Percentiles rank a stretch among this genome's conserved stretches.
phyloP scores from a whole-genome alignment of 2,329 filamentous ascomycete species.

The Byssothecium circinans region DNA sequence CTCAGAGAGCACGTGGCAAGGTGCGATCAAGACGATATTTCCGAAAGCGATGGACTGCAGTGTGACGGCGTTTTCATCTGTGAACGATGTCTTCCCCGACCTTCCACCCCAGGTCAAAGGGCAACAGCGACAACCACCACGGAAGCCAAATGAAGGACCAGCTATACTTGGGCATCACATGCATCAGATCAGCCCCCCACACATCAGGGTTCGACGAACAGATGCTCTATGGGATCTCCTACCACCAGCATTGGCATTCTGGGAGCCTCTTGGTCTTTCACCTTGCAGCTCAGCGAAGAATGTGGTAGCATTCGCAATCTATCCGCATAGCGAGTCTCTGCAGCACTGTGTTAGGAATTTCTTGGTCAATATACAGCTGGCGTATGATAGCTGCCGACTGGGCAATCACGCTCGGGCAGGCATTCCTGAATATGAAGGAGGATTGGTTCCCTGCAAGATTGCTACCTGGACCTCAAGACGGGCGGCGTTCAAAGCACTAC shows the following conservation, averaged over 20 bases:
- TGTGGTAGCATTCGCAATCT: slow-evolving; percentile 69
- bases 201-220: slow-evolving; percentile 70
- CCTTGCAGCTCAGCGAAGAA: slow-evolving; percentile 73
- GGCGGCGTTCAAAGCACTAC: slow-evolving; percentile 32
- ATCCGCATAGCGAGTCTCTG: slow-evolving; percentile 67
- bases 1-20: slow-evolving; percentile 26
- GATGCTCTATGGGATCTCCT: slow-evolving; percentile 72
- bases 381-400: slow-evolving; percentile 74
- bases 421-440: slow-evolving; percentile 41
- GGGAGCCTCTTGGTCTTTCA: slow-evolving; percentile 76
- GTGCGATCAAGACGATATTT: slow-evolving; percentile 32
- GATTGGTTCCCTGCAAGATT: slow-evolving; percentile 36
- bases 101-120: slow-evolving; percentile 36
- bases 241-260: slow-evolving; percentile 74
- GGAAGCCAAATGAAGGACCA: slow-evolving; percentile 34
- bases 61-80: slow-evolving; percentile 27
- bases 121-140: slow-evolving; percentile 36
- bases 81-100: slow-evolving; percentile 53
- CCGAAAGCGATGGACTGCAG: slow-evolving; percentile 37
- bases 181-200: slow-evolving; percentile 63
- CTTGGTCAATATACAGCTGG: slow-evolving; percentile 66
- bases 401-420: slow-evolving; percentile 60
- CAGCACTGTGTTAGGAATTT: slow-evolving; percentile 64
- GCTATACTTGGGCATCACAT: slow-evolving; percentile 33
- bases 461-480: slow-evolving; percentile 18